These are phyloP conservation scores for Gossypium turneri DNA, from an alignment of 345 rosid species.

Conservation along the genomic window DNA sequence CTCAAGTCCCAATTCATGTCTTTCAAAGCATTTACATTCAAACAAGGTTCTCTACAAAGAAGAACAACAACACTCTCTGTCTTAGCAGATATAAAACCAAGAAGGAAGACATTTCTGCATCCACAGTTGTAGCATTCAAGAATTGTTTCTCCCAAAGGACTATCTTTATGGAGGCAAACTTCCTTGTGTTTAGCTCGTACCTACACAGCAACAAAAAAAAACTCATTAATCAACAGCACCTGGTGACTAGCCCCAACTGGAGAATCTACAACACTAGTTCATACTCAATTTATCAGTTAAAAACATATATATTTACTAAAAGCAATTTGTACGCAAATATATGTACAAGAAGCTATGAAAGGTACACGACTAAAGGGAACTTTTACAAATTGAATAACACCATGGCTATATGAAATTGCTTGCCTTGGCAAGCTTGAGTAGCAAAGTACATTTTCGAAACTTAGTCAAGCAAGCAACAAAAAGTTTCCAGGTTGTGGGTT, in stretches of 20 bases:
- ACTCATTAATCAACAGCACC: constrained; percentile 4
- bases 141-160: constrained; percentile 98
- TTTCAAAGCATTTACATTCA: constrained; percentile 93
- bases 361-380: neutral
- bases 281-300: neutral
- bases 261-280: neutral
- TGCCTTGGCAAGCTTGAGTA: neutral
- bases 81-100: constrained; percentile 95
- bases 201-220: constrained; percentile 34
- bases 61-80: constrained; percentile 99
- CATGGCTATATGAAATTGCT: neutral
- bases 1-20: constrained; percentile 99
- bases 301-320: neutral
- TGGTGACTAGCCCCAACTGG: neutral
- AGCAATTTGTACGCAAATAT: neutral
- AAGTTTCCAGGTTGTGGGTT: neutral
- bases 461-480: neutral
- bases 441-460: neutral
- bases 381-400: neutral
- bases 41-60: constrained; percentile 97
- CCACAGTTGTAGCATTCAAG: constrained; percentile 99
- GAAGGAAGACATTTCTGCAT: constrained; percentile 95
- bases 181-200: constrained; percentile 99
- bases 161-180: constrained; percentile 98
- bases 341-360: neutral